phyloP scores from a whole-genome alignment of 768 basidiomycete genomes.

The Hypholoma sublateritium region DNA sequence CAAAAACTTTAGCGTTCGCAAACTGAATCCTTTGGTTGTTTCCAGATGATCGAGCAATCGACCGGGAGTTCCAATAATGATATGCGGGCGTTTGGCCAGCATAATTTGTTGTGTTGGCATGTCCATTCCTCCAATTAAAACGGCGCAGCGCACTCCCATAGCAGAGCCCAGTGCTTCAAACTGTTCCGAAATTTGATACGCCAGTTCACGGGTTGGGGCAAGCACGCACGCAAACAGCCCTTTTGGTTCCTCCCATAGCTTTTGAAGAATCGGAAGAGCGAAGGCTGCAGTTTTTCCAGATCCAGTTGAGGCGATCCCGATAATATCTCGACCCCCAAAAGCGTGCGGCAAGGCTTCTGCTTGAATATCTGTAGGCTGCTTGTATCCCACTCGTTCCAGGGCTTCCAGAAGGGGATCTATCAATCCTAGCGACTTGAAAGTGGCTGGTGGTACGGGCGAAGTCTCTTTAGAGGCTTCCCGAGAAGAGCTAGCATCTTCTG shows the following conservation, averaged over 20 bases:
- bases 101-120: conserved; percentile 89
- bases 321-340: conserved; percentile 90
- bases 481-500: conserved; percentile 58
- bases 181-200: conserved; percentile 97
- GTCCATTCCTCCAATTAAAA: conserved; percentile 95
- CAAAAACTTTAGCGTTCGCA: conserved; percentile 83
- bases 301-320: conserved; percentile 97
- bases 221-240: conserved; percentile 92
- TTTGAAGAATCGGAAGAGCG: conserved; percentile 93
- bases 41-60: conserved; percentile 92
- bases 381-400: conserved; percentile 79
- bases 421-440: conserved; percentile 84
- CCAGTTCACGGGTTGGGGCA: conserved; percentile 97
- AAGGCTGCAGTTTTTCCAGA: conserved; percentile 99
- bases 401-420: conserved; percentile 89
- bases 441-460: conserved; percentile 30
- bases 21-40: conserved; percentile 94
- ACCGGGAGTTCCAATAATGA: conserved; percentile 95
- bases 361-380: conserved; percentile 90
- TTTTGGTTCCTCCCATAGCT: conserved; percentile 93
- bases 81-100: conserved; percentile 90
- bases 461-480: conserved; percentile 29
- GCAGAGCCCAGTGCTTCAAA: conserved; percentile 89
- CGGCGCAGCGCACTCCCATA: conserved; percentile 89
- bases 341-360: conserved; percentile 82